Percentiles rank a stretch among this genome's conserved stretches.
Evolutionary conservation across 2,329 filamentous ascomycete genomes (phyloP).

Genomic region (Fusarium poae): DNA sequence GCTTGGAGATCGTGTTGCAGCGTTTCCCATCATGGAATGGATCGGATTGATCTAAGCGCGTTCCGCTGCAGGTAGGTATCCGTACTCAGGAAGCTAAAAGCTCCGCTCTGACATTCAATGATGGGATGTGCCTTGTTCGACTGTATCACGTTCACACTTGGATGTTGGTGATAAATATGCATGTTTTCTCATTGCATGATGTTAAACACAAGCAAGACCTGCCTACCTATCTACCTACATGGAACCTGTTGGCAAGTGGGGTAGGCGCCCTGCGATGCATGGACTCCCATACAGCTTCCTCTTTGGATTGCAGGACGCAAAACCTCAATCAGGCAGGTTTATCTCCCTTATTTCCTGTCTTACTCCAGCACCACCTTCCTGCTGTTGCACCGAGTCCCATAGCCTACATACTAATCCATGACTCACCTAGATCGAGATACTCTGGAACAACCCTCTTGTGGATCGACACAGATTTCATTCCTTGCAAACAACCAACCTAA

Average conservation of each 20-base stretch:
- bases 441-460: background rate
- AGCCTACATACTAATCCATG: background rate
- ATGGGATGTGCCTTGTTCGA: background rate
- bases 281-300: slow-evolving; percentile 1
- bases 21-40: slow-evolving; percentile 26
- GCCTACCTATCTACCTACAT: background rate
- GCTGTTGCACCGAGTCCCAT: background rate
- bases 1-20: slow-evolving; percentile 38
- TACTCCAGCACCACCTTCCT: background rate
- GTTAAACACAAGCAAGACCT: background rate
- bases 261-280: background rate
- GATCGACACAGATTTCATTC: background rate
- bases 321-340: background rate
- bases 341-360: background rate
- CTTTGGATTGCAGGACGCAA: background rate
- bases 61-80: slow-evolving; percentile 13
- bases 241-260: background rate
- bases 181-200: background rate
- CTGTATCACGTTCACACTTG: background rate
- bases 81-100: background rate
- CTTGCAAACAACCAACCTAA: background rate
- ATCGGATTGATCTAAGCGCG: slow-evolving; percentile 20
- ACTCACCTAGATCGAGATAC: background rate
- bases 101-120: slow-evolving; percentile 1
- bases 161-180: slow-evolving; percentile 16